Base-by-base conservation (phyloP, 2,329 filamentous ascomycete species). In the Teratosphaeriaceae sp. region DNA sequence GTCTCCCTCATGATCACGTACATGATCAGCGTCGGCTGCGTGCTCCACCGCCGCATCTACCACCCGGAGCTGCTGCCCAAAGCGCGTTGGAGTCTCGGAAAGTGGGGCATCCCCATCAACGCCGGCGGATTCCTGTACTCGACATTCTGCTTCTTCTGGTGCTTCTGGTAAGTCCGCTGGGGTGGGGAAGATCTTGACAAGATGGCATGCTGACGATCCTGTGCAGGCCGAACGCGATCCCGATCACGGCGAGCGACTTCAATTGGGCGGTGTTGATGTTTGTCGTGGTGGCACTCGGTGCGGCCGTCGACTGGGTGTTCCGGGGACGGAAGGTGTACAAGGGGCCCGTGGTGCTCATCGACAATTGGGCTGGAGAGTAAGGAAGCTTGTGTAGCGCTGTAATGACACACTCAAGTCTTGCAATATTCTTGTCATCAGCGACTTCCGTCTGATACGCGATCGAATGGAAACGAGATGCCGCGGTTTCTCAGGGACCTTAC, bases 211-310 rank as follows among this genome's bases (percentile, higher is more conserved):
- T n/a, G n/a, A n/a, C n/a, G n/a, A 72, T 73, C 47, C 75, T 73
- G 56, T 72, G 72, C 0, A 50, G 59, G 0, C 3, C 12, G 31
- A n/a, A n/a, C n/a, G n/a, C n/a, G n/a, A n/a, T n/a, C n/a, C n/a
- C n/a, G n/a, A n/a, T 37, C 2, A 65, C 58, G 3, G 50, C 62
- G 2, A 50, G 54, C 15, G 62, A 57, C 0, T 73, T 75, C 64
- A 76, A 76, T 54, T 76, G 69, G 69, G 67, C 65, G 27, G 55
- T 64, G 15, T 57, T 70, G n/a, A 66, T 74, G 38, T 70, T 71
- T 40, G 37, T 30, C n/a, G 53, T 51, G 15, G 58, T 65, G 9
- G 63, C 69, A 42, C 30, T 65, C 5, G 60, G 69, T 33, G 64
- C 66, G 11, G 48, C 65, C 16, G 47, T 58, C 1, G 70, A 69